Evolutionary conservation across 2,329 filamentous ascomycete species (phyloP), one percentile per base, ranked within the genome.

Genomic region (Fusarium bulbicola): DNA sequence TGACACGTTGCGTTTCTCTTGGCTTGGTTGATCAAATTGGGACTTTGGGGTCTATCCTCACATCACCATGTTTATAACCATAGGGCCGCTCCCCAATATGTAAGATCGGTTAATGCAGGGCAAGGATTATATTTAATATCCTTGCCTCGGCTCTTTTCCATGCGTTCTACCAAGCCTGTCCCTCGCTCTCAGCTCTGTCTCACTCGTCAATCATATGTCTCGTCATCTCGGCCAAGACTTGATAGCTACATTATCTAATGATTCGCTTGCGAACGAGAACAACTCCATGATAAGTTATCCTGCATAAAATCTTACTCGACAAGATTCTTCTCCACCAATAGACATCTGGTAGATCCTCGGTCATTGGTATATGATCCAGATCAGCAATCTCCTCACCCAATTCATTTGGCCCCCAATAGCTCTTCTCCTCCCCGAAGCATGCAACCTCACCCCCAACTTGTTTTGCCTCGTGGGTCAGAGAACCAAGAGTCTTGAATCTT

Each of bases 1-100:
- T 66, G 70, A 62, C 65, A 72, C 59, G 65, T 70, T 73, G 39
- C 56, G 21, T 49, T 45, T 39, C 36, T 59, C 56, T 70, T 59
- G 56, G 47, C 57, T 43, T 18, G 8, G 46, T 28, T 37, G 47
- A 53, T 54, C 50, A 28, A 40, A 13, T n/a, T 14, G 42, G 54
- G 24, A 65, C 46, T 46, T 57, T 24, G 54, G 26, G 39, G n/a
- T n/a, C 36, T 42, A 39, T 28, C n/a, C 47, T 49, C 49, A 52
- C 18, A 37, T 36, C 12, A 20, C 21, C 46, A 30, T 32, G 28
- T n/a, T 32, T 32, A 30, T 47, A 7, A n/a, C 36, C 7, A 32
- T 34, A 20, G 16, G 59, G 11, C 32, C 54, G 43, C 50, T 43
- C 37, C 34, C n/a, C 7, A 7, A 20, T 45, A 37, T 67, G 63